phyloP scores from a whole-genome alignment of 208 protist species.

The Leishmania braziliensis region DNA sequence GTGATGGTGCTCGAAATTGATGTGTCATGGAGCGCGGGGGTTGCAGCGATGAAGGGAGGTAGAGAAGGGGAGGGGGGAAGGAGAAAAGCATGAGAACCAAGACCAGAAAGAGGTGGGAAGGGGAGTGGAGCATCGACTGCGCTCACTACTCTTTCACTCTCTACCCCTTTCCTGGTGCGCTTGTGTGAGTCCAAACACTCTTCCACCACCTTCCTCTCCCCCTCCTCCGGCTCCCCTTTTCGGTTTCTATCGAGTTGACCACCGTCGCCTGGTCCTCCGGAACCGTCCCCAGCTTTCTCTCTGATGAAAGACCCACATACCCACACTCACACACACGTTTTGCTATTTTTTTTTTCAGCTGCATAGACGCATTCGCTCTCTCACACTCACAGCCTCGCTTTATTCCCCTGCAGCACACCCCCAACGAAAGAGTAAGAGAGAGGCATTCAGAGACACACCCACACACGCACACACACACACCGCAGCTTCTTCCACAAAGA shows the following conservation, averaged over 20 bases:
- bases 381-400: neutral
- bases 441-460: no score
- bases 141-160: neutral
- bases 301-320: neutral
- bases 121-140: neutral
- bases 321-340: neutral
- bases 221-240: neutral
- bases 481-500: no score
- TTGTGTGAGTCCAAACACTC: neutral
- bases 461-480: neutral
- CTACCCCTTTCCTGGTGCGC: neutral
- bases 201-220: neutral
- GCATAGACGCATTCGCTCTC: neutral
- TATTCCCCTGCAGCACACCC: neutral
- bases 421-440: constrained; percentile 9
- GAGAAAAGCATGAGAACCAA: neutral
- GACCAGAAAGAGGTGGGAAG: neutral
- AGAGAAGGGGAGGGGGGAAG: neutral
- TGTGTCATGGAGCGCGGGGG: no score
- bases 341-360: constrained; percentile 4
- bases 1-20: no score
- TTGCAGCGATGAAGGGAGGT: neutral
- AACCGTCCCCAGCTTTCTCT: neutral
- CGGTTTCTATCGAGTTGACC: neutral
- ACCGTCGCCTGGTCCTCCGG: neutral